Conservation (phyloP, 345 rosid species). For the Eucalyptus globulus region DNA sequence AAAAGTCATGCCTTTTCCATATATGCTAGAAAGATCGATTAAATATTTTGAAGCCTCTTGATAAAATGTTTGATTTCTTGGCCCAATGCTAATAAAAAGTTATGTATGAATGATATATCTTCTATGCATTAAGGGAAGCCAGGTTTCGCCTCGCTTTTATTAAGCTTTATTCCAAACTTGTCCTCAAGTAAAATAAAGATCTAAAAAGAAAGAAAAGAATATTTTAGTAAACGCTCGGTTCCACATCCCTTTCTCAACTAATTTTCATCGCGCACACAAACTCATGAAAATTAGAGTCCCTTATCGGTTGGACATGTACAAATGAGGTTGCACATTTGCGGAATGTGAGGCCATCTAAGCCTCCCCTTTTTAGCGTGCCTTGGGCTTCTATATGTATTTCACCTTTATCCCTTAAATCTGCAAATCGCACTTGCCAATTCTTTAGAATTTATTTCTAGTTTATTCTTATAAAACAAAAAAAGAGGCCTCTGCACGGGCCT, state of each 20-base stretch:
- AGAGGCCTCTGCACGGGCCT: no score
- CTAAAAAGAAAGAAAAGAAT: background rate
- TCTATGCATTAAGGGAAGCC: background rate
- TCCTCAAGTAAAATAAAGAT: background rate
- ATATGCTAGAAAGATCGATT: background rate
- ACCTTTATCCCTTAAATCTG: rapidly evolving
- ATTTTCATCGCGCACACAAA: rapidly evolving
- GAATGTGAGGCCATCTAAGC: no score
- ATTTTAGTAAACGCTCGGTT: rapidly evolving
- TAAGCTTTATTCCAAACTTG: background rate
- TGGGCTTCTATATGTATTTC: no score
- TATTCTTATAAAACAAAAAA: no score
- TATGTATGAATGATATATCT: background rate
- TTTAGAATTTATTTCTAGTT: no score
- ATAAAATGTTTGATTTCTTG: background rate
- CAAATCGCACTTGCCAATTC: rapidly evolving
- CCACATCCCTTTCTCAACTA: background rate
- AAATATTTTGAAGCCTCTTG: background rate
- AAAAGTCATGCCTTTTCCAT: background rate
- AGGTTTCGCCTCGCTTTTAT: background rate
- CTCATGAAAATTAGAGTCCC: background rate
- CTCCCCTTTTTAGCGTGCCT: no score
- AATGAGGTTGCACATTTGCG: rapidly evolving
- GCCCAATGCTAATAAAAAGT: background rate
- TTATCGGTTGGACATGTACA: background rate